Conservation (phyloP, 768 basidiomycete genomes). For the Kwoniella sp. region DNA sequence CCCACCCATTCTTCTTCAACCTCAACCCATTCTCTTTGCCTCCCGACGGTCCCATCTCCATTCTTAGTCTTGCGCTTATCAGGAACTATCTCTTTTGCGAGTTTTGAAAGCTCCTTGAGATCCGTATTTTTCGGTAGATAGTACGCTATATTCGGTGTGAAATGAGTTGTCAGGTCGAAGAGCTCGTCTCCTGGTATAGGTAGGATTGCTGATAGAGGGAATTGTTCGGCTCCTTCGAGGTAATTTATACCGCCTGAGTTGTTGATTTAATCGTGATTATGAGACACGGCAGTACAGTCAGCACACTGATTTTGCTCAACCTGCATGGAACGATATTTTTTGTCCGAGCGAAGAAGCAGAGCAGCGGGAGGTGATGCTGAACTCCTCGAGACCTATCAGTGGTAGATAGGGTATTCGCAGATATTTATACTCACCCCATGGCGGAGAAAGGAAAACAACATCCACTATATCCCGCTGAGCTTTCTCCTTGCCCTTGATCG, state of each 20-base stretch:
- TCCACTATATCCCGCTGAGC: slow-evolving; percentile 62
- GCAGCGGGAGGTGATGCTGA: slow-evolving; percentile 9
- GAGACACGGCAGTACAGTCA: too few species aligned
- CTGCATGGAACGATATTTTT: too few species aligned
- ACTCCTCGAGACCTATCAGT: too few species aligned
- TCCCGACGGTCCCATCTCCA: neutral
- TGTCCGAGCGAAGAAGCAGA: too few species aligned
- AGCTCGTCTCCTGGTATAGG: slow-evolving; percentile 83
- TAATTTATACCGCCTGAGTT: slow-evolving; percentile 51
- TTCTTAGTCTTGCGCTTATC: slow-evolving; percentile 4
- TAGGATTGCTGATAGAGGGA: slow-evolving; percentile 67
- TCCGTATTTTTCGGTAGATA: slow-evolving; percentile 82
- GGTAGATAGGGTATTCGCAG: slow-evolving; percentile 63
- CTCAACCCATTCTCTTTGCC: slow-evolving; percentile 67
- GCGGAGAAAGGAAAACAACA: slow-evolving; percentile 88
- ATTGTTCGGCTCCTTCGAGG: slow-evolving; percentile 28
- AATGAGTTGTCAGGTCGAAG: slow-evolving; percentile 68
- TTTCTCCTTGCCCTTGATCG: slow-evolving; percentile 1
- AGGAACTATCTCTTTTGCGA: slow-evolving; percentile 54
- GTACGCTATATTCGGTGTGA: slow-evolving; percentile 83
- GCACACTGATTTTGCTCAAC: too few species aligned
- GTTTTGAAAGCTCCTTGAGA: slow-evolving; percentile 69
- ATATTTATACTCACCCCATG: slow-evolving; percentile 73
- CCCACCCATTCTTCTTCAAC: slow-evolving; percentile 98
- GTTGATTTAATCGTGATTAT: neutral